phyloP scores from a whole-genome alignment of 345 rosid species.

The Balakata baccata region DNA sequence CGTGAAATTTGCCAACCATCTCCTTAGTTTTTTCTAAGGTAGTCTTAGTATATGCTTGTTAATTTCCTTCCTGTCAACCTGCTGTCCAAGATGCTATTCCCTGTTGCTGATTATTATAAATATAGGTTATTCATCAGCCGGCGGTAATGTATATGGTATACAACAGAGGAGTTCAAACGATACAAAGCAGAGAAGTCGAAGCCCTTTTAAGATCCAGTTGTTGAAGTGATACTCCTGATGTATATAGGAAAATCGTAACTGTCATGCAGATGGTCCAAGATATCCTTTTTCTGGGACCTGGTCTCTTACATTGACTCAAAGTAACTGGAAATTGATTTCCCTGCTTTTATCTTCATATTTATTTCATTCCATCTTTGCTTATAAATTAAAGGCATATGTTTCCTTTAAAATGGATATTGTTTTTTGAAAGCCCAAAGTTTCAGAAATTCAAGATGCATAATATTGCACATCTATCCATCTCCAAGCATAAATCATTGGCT shows the following conservation, averaged over 20 bases:
- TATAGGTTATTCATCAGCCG: constrained; percentile 37
- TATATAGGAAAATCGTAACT: constrained; percentile 44
- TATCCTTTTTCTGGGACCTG: constrained; percentile 67
- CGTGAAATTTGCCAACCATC: background rate
- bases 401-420: no score
- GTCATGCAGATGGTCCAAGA: constrained; percentile 59
- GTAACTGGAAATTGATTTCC: constrained; percentile 48
- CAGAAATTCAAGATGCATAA: background rate
- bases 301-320: constrained; percentile 73
- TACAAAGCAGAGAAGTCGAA: constrained; percentile 42
- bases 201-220: constrained; percentile 53
- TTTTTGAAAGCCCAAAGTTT: background rate
- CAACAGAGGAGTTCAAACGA: constrained; percentile 52
- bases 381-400: no score
- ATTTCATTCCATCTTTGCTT: no score
- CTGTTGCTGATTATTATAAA: constrained; percentile 8
- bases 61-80: background rate
- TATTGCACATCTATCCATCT: background rate
- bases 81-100: background rate
- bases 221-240: constrained; percentile 89
- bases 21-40: background rate
- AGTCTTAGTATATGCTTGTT: background rate
- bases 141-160: constrained; percentile 44
- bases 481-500: background rate
- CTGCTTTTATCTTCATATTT: no score